Evolutionary conservation across 2,329 filamentous ascomycete species (phyloP), one percentile per base, ranked within the genome.

Genomic region (Fusarium setosum): DNA sequence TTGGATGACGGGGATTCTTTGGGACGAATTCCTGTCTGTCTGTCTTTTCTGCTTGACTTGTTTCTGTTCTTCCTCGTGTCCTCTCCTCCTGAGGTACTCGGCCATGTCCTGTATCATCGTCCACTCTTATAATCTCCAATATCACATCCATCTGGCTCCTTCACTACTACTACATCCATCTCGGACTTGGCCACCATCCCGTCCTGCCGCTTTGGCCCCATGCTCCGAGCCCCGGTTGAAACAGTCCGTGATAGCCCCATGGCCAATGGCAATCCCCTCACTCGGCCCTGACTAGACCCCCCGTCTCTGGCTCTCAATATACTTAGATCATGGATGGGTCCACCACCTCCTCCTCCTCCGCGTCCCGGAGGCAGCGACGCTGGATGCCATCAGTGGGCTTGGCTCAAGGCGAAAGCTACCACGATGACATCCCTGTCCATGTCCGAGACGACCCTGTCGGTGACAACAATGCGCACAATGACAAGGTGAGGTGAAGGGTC

Each of bases 381-480:
- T 42, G 54, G 55, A 31, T 61, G 40, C 60, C 56, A 45, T 69
- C 62, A 49, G 38, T 57, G 23, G 65, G 50, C 55, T 20, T 29
- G 61, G 31, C 40, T n/a, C n/a, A n/a, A n/a, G n/a, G n/a, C n/a
- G n/a, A n/a, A n/a, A n/a, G 47, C 6, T 42, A 49, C 67, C n/a
- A 47, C 54, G 58, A 61, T 56, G 61, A 59, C 34, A 71, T 67
- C 65, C 69, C 57, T 70, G 67, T 47, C 42, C 56, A 40, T 50
- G 50, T 32, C 9, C 44, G 49, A 40, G 54, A 40, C 35, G 35
- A 53, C 26, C 26, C 50, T 55, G 55, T 23, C 49, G 31, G 40
- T 40, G 54, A 49, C 26, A 54, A 48, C 32, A 38, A 52, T 59
- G 49, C 34, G 29, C 32, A 51, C 41, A 41, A 63, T 41, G 35